These are phyloP conservation scores for Saccharomyces pastorianus DNA, from an alignment of 1,139 yeast species.

Conservation along the genomic window DNA sequence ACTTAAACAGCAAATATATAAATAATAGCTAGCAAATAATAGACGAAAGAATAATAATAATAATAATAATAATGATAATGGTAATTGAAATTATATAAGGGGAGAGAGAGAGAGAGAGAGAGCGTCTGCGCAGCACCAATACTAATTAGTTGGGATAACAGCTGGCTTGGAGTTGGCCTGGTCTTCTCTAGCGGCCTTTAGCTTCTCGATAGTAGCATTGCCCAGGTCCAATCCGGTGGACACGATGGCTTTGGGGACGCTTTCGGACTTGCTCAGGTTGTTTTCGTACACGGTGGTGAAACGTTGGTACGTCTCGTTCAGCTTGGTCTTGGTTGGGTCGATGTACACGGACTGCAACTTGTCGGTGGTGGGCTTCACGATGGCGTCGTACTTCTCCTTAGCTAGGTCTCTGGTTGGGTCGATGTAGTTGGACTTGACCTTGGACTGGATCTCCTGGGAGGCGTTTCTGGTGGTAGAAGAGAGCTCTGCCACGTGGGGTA, in stretches of 20 bases:
- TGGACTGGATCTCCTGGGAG: constrained; percentile 21
- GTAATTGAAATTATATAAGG: neutral
- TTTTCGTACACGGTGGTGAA: constrained; percentile 26
- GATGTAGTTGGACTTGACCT: constrained; percentile 16
- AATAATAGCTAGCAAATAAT: constrained; percentile 3
- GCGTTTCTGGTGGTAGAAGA: constrained; percentile 25
- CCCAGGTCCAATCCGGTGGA: constrained; percentile 29
- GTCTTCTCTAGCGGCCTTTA: constrained; percentile 13
- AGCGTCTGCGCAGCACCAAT: neutral
- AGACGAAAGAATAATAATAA: constrained; percentile 1
- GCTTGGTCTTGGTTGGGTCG: constrained; percentile 20
- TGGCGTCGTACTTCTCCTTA: constrained; percentile 13
- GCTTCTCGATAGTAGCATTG: constrained; percentile 22
- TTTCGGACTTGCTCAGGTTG: constrained; percentile 24
- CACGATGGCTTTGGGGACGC: constrained; percentile 30
- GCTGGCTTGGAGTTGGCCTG: constrained; percentile 1
- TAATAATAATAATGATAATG: neutral
- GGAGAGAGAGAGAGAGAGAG: neutral
- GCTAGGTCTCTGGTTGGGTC: constrained; percentile 17
- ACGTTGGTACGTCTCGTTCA: constrained; percentile 25
- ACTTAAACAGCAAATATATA: constrained; percentile 3
- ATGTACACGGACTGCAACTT: constrained; percentile 15
- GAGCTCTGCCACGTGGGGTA: constrained; percentile 27
- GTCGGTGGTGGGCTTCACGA: constrained; percentile 24
- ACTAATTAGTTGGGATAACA: neutral